Evolutionary conservation across 2,329 filamentous ascomycete species (phyloP).

Genomic region (Penicillium hordei): DNA sequence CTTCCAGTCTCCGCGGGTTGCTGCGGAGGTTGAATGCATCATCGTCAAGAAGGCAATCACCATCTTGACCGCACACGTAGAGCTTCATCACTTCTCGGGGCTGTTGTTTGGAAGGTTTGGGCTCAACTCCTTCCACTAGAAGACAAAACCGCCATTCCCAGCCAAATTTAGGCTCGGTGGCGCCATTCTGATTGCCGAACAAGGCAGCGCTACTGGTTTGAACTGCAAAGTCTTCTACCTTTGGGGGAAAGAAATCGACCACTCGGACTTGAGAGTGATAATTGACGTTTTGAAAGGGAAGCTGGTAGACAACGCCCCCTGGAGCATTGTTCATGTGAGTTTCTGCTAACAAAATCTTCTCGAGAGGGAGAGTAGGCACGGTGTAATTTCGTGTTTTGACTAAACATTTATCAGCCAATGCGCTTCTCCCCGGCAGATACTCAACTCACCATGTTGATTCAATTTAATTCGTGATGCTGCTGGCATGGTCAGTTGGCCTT

Average conservation of each 20-base stretch:
- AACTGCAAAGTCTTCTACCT: slow-evolving; percentile 69
- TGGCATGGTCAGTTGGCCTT: slow-evolving; percentile 28
- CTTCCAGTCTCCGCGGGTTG: slow-evolving; percentile 50
- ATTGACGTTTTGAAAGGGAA: slow-evolving; percentile 74
- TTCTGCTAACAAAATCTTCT: slow-evolving; percentile 52
- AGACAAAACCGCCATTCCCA: slow-evolving; percentile 89
- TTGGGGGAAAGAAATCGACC: slow-evolving; percentile 73
- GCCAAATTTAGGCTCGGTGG: background rate
- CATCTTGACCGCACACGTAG: slow-evolving; percentile 62
- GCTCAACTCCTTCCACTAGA: slow-evolving; percentile 67
- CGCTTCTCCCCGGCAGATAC: background rate
- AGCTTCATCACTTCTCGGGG: slow-evolving; percentile 61
- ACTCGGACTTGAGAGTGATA: slow-evolving; percentile 73
- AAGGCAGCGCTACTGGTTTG: slow-evolving; percentile 51
- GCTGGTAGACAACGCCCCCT: slow-evolving; percentile 43
- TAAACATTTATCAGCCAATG: slow-evolving; percentile 23
- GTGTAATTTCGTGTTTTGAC: slow-evolving; percentile 51
- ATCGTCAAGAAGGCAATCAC: slow-evolving; percentile 56
- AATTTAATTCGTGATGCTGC: slow-evolving; percentile 30
- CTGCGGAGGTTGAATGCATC: slow-evolving; percentile 58
- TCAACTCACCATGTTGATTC: slow-evolving; percentile 47
- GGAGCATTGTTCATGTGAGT: slow-evolving; percentile 49
- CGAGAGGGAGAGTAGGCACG: slow-evolving; percentile 41
- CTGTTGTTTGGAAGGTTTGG: slow-evolving; percentile 35
- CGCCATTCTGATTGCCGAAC: slow-evolving; percentile 20